Percentiles rank a stretch among this genome's conserved stretches.
Evolutionary conservation across 768 basidiomycete genomes (phyloP).

Genomic region (Lanmaoa rubissima): DNA sequence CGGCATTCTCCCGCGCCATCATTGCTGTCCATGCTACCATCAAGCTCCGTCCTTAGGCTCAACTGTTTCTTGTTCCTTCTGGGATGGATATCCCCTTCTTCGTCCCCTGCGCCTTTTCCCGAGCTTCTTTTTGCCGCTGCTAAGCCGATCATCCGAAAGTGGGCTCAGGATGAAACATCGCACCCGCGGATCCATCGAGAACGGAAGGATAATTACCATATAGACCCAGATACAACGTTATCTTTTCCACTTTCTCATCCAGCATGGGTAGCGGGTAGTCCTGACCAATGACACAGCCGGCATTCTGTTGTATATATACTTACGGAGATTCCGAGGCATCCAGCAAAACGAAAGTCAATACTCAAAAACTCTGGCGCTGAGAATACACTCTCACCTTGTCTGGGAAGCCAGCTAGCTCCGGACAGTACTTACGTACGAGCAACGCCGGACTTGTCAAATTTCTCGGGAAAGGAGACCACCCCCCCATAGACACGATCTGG

Average conservation of each 20-base stretch:
- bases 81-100: slow-evolving; percentile 11
- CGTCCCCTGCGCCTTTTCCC: slow-evolving; percentile 17
- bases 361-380: slow-evolving; percentile 12
- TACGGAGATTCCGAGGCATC: not conserved
- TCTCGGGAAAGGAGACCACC: slow-evolving; percentile 19
- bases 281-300: slow-evolving; percentile 7
- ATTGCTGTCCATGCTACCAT: slow-evolving; percentile 3
- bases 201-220: slow-evolving; percentile 21
- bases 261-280: slow-evolving; percentile 10
- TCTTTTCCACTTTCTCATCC: slow-evolving; percentile 15
- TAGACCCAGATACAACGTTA: slow-evolving; percentile 6
- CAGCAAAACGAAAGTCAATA: slow-evolving; percentile 21
- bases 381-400: slow-evolving; percentile 24
- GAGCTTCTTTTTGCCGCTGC: slow-evolving; percentile 21
- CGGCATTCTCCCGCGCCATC: slow-evolving; percentile 19
- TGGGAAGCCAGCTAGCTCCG: slow-evolving; percentile 18
- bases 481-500: slow-evolving; percentile 24
- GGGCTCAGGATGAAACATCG: slow-evolving; percentile 18
- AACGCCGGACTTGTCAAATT: slow-evolving; percentile 16
- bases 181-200: slow-evolving; percentile 26
- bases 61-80: slow-evolving; percentile 13
- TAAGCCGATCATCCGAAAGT: slow-evolving; percentile 21
- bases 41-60: not conserved
- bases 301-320: slow-evolving; percentile 3
- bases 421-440: slow-evolving; percentile 26